phyloP scores from a whole-genome alignment of 202 grass and related monocot genomes.

The Zoysia matrella region DNA sequence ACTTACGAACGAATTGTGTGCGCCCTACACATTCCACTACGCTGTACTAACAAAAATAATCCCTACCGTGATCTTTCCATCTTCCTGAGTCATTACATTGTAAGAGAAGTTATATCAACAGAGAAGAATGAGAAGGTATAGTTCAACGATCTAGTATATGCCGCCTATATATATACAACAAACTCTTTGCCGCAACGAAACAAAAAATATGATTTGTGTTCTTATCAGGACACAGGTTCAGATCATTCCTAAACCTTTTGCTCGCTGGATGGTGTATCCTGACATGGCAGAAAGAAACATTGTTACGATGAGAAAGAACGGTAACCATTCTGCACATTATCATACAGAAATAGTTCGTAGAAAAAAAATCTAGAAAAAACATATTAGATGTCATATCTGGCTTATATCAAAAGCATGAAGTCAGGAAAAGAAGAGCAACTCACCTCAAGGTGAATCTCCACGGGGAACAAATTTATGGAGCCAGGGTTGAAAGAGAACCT shows the following conservation, averaged over 20 bases:
- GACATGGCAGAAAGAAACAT: conserved; percentile 33
- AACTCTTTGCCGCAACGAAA: conserved; percentile 35
- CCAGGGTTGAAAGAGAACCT: conserved; percentile 94
- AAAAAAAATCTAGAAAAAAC: not conserved
- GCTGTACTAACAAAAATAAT: conserved; percentile 11
- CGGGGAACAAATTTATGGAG: conserved; percentile 90
- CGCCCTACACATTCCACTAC: conserved; percentile 25
- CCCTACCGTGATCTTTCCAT: not conserved
- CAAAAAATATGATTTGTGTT: conserved; percentile 24
- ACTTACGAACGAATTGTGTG: conserved; percentile 42
- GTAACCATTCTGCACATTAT: not conserved
- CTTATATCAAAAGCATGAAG: not conserved
- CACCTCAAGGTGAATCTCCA: conserved; percentile 95
- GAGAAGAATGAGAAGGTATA: conserved; percentile 59
- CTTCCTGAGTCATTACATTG: conserved; percentile 46
- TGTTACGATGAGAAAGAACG: conserved; percentile 13
- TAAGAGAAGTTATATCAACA: conserved; percentile 60
- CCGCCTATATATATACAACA: conserved; percentile 71
- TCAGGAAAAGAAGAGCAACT: conserved; percentile 47
- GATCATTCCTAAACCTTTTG: conserved; percentile 60
- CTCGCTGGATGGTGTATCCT: conserved; percentile 60
- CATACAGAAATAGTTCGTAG: not conserved
- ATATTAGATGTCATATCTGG: not conserved
- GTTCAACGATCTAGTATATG: conserved; percentile 43
- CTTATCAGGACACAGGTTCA: conserved; percentile 27